Conservation (phyloP, 2,329 filamentous ascomycete genomes). For the Aspergillus texensis region DNA sequence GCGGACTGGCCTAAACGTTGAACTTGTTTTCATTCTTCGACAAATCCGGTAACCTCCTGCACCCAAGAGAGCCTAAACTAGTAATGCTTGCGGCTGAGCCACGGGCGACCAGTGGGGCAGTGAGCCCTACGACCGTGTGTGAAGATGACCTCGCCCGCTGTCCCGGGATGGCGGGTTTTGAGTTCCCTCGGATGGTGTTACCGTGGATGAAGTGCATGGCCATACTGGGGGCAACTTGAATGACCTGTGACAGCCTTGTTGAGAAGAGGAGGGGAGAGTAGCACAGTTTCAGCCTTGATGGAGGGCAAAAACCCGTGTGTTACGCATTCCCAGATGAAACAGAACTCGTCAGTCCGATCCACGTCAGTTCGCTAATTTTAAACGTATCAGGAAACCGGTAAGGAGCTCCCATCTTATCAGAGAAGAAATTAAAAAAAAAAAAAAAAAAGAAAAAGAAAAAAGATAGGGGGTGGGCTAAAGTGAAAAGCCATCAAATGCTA, state of each 20-base stretch:
- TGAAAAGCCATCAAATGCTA: neutral
- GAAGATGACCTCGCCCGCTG: conserved; percentile 7
- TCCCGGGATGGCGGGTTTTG: neutral
- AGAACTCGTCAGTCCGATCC: conserved; percentile 1
- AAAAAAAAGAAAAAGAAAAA: neutral
- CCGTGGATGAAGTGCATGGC: conserved; percentile 3
- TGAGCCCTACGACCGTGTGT: conserved; percentile 8
- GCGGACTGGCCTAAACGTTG: neutral
- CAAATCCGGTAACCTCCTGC: neutral
- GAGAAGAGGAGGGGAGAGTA: neutral
- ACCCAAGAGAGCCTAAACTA: neutral
- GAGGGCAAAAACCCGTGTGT: neutral
- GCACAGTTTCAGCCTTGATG: conserved; percentile 13
- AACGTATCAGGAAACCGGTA: conserved; percentile 4
- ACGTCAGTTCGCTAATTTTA: conserved; percentile 12
- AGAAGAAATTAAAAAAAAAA: neutral
- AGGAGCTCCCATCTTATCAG: neutral
- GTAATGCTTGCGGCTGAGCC: conserved; percentile 8
- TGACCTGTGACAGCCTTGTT: neutral
- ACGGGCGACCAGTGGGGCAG: conserved; percentile 1
- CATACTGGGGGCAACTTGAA: neutral
- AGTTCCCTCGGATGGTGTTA: neutral
- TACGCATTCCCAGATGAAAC: conserved; percentile 21
- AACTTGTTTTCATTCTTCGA: neutral
- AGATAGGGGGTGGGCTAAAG: neutral